phyloP scores from a whole-genome alignment of 2,329 filamentous ascomycete genomes.

The Celoporthe dispersa region DNA sequence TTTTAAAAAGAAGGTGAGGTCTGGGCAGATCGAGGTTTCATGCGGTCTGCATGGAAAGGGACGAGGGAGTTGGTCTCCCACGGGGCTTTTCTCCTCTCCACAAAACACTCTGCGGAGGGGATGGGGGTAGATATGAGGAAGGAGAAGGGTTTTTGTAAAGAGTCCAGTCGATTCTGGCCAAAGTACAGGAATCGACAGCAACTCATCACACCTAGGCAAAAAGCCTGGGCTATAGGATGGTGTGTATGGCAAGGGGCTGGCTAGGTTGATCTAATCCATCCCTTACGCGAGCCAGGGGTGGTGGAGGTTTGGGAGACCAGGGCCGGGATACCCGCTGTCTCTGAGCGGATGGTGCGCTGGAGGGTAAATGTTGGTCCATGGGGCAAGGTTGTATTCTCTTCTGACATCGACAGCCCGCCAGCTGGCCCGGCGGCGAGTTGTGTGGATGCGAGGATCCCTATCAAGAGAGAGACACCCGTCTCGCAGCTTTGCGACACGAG shows the following conservation, averaged over 20 bases:
- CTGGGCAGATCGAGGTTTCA: not conserved
- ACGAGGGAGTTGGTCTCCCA: not conserved
- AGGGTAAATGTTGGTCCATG: not conserved
- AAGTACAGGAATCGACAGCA: not conserved
- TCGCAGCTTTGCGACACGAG: not conserved
- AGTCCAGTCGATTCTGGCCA: not conserved
- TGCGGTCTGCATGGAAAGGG: not conserved
- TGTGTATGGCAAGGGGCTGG: conserved; percentile 6
- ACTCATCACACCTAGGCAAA: conserved; percentile 1
- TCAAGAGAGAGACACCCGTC: not conserved
- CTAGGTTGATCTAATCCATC: conserved; percentile 12
- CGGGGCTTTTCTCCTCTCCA: not conserved
- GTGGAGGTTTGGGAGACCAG: conserved; percentile 6
- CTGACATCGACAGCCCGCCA: not conserved
- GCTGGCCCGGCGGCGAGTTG: not conserved
- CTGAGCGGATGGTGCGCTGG: not conserved
- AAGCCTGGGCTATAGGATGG: conserved; percentile 2
- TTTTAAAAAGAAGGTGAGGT: not conserved
- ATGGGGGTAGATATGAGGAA: not conserved
- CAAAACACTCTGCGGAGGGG: not conserved
- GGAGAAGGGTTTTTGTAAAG: conserved; percentile 1
- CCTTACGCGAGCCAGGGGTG: conserved; percentile 20
- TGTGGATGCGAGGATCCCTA: not conserved
- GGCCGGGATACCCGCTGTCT: conserved; percentile 6
- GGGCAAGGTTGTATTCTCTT: not conserved